Base-by-base conservation (phyloP, 2,329 filamentous ascomycete species). In the Niveomyces coronatus region DNA sequence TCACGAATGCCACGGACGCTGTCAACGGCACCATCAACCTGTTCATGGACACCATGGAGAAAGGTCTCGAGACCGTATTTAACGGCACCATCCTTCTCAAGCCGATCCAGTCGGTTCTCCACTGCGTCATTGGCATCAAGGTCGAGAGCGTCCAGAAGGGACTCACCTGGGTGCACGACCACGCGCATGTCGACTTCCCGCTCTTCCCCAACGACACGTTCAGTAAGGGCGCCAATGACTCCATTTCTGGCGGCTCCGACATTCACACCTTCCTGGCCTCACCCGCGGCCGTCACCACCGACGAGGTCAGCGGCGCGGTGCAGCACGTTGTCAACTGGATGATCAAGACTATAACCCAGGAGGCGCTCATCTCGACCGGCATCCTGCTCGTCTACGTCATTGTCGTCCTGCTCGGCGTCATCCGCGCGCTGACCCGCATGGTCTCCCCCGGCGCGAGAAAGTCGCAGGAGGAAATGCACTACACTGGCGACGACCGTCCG, bases 151-250 rank as follows among this genome's bases (percentile, higher is more conserved):
- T 98, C 47, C 77, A 96, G 57, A 81, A 83, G 53, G 91, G 83
- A 10, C 70, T 96, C n/a, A 94, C 85, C 1, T 98, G 89, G 89
- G 83, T 94, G 9, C 76, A 84, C 51, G 81, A 96, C 48, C 67
- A 96, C 55, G 86, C 91, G 4, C 75, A 91, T 44, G 72, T 98
- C 49, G 67, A 76, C 43, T 82, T 98, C 49, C 91, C 91, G 0
- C 61, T 74, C 37, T 78, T 96, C 44, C 68, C 76, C 18, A 81
- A 85, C 50, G 73, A 94, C 55, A 84, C 83, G 1, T 94, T 96
- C 62, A 89, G 85, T 42, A 64, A 80, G 37, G 87, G 88, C 29
- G 84, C 88, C 40, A 65, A 76, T 22, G 68, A 71, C 31, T 73
- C 71, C 26, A 62, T 80, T 42, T 56, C 62, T 6, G 74, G 72